phyloP scores from a whole-genome alignment of 495 filamentous ascomycete genomes.

The Letharia columbiana region DNA sequence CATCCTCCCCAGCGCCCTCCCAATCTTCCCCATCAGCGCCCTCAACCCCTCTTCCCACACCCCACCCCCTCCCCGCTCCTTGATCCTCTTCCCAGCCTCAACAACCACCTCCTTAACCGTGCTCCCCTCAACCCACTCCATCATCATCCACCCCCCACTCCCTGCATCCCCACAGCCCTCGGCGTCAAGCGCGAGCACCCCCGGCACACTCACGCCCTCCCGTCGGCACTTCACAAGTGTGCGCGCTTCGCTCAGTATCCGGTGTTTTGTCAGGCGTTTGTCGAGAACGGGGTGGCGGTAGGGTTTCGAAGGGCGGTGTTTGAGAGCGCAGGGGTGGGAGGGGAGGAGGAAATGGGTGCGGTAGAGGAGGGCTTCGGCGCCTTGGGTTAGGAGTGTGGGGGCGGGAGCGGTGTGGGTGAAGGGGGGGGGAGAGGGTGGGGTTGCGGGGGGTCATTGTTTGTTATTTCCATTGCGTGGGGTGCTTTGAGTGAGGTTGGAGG shows the following conservation, averaged over 20 bases:
- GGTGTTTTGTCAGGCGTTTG: constrained; percentile 72
- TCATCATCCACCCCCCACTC: constrained; percentile 68
- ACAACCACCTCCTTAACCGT: constrained; percentile 61
- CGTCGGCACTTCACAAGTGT: constrained; percentile 64
- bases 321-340: constrained; percentile 65
- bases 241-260: constrained; percentile 79
- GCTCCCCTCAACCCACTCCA: constrained; percentile 82
- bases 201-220: constrained; percentile 72
- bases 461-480: not conserved
- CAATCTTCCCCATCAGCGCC: constrained; percentile 63
- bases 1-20: constrained; percentile 63
- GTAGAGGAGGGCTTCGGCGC: constrained; percentile 93
- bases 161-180: constrained; percentile 36
- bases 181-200: constrained; percentile 65
- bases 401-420: constrained; percentile 52
- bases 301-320: constrained; percentile 85
- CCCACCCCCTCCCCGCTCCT: constrained; percentile 26
- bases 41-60: constrained; percentile 34
- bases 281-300: constrained; percentile 93
- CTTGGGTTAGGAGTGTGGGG: constrained; percentile 66
- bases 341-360: constrained; percentile 69
- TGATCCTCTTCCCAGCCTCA: constrained; percentile 46
- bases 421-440: constrained; percentile 58
- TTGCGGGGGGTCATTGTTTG: constrained; percentile 34
- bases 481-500: not conserved